These are phyloP conservation scores for Ciborinia camelliae DNA, from an alignment of 2,329 filamentous ascomycete genomes.

Conservation along the genomic window DNA sequence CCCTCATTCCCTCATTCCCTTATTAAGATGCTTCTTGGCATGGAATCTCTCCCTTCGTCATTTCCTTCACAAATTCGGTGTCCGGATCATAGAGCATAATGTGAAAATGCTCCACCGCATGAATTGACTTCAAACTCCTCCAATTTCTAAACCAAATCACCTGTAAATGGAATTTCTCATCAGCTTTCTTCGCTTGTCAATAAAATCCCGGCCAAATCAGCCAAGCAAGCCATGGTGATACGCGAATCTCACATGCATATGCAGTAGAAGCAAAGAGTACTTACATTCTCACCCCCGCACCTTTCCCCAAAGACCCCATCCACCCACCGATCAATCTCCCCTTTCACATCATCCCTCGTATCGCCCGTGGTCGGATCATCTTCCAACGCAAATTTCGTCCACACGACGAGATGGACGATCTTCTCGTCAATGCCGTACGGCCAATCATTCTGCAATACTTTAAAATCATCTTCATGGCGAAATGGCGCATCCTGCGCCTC, in stretches of 20 bases:
- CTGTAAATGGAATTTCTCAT: constrained; percentile 31
- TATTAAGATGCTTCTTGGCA: constrained; percentile 41
- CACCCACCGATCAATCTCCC: constrained; percentile 69
- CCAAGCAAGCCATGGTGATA: not conserved
- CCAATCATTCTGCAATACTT: constrained; percentile 87
- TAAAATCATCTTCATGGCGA: constrained; percentile 51
- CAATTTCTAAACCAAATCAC: constrained; percentile 90
- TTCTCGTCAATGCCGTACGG: constrained; percentile 78
- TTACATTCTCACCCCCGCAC: constrained; percentile 52
- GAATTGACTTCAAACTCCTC: constrained; percentile 77
- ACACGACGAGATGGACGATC: constrained; percentile 84
- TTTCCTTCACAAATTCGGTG: constrained; percentile 59
- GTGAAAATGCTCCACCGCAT: constrained; percentile 90
- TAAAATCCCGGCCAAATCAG: not conserved
- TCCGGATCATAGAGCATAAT: constrained; percentile 84
- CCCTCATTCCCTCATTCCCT: not conserved
- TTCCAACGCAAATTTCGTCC: constrained; percentile 82
- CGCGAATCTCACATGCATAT: not conserved
- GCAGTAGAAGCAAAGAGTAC: constrained; percentile 30
- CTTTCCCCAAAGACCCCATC: constrained; percentile 58
- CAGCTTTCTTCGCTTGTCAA: not conserved
- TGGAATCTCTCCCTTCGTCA: constrained; percentile 73
- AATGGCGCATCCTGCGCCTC: constrained; percentile 39
- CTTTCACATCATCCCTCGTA: constrained; percentile 60
- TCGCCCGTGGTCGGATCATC: constrained; percentile 59